Percentiles rank a stretch among this genome's conserved stretches.
phyloP scores from a whole-genome alignment of 768 basidiomycete species.

The Flagelloscypha sp. region DNA sequence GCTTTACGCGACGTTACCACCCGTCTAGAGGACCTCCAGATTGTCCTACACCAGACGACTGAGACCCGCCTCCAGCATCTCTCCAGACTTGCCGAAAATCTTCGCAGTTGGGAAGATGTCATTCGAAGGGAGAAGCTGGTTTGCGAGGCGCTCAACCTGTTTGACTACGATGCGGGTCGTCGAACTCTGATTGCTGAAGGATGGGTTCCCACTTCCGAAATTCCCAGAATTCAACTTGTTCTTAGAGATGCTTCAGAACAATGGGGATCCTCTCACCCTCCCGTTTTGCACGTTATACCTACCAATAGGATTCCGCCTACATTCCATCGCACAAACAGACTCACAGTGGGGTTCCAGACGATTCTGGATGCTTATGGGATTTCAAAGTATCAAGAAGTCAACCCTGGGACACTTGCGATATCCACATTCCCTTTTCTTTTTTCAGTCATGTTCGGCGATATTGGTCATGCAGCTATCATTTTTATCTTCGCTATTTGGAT shows the following conservation, averaged over 20 bases:
- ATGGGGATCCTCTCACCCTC: conserved; percentile 88
- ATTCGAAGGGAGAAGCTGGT: conserved; percentile 94
- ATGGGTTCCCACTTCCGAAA: conserved; percentile 94
- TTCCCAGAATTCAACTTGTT: conserved; percentile 76
- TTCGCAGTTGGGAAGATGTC: conserved; percentile 89
- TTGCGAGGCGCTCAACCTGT: conserved; percentile 90
- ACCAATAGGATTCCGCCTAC: conserved; percentile 93
- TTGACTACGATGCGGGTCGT: conserved; percentile 88
- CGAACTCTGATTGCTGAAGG: conserved; percentile 97
- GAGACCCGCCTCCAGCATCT: conserved; percentile 76
- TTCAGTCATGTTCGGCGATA: conserved; percentile 99
- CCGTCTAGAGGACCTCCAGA: conserved; percentile 87
- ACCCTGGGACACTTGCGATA: conserved; percentile 89
- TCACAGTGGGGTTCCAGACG: conserved; percentile 93
- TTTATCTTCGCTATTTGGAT: conserved; percentile 69
- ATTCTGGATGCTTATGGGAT: conserved; percentile 98
- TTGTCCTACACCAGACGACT: conserved; percentile 84
- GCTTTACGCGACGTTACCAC: conserved; percentile 81
- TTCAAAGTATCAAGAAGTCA: conserved; percentile 91
- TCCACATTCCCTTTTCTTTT: conserved; percentile 97
- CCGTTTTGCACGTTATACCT: conserved; percentile 83
- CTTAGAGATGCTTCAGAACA: conserved; percentile 90
- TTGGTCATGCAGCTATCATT: conserved; percentile 89
- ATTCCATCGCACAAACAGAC: conserved; percentile 89
- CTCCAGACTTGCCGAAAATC: conserved; percentile 71